Base-by-base conservation (phyloP, 129 eudicot genomes). In the Flaveria trinervia region DNA sequence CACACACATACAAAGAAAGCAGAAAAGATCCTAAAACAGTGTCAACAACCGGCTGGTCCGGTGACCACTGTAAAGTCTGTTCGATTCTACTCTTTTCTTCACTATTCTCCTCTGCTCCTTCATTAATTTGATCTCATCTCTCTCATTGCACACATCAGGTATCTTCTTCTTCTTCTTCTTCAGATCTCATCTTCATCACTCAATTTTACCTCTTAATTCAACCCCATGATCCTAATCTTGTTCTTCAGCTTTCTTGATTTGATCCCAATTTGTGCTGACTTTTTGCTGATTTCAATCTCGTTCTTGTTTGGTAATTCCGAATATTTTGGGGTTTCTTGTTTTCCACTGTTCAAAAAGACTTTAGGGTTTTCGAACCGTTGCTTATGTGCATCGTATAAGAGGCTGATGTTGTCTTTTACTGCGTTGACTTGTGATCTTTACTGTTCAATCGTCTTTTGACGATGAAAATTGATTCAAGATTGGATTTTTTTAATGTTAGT, bases 21-120 rank as follows among this genome's bases (percentile, higher is more conserved):
- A 57, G 22, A 57, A 57, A 57, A 22, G 65, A 57, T 57, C 23
- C 15, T 20, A 57, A 17, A 56, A 13, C 62, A 5, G 8, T 36
- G 7, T n/a, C 48, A 11, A 39, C 20, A 72, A 77, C 83, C 45
- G 83, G 83, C 80, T 83, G 7, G 43, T 73, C 80, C 83, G 77
- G 83, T 81, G 61, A 75, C 77, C 50, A 43, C 25, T 30, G 71
- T 68, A 70, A 81, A 81, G 71, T 60, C 70, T 70, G 25, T 30
- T 75, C 62, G 77, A 74, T 41, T 60, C 60, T 49, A 15, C 59
- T 61, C 77, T 76, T 59, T 75, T 49, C 69, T 75, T 68, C 62
- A 60, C 70, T 70, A 12, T 49, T 49, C 54, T 49, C 5, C 54
- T 13, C 54, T 49, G 4, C 54, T 49, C 54, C 13, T 12, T 49